These are phyloP conservation scores for Stephania japonica DNA, from an alignment of 164 flowering plant species.

Conservation along the genomic window DNA sequence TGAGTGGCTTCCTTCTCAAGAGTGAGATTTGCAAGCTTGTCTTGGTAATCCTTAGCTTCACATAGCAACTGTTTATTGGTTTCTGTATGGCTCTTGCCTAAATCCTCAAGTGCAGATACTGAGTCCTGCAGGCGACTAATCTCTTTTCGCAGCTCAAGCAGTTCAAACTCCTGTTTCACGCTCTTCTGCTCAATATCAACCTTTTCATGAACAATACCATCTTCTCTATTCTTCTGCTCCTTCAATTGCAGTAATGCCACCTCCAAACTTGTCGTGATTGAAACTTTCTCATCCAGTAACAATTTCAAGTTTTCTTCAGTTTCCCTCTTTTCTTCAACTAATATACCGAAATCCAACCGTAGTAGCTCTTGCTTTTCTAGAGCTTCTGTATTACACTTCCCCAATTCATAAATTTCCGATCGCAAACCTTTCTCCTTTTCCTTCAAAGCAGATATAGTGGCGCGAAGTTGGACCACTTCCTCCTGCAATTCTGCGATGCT, in stretches of 20 bases:
- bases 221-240: slow-evolving; percentile 12
- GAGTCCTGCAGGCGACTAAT: slow-evolving; percentile 16
- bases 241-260: slow-evolving; percentile 18
- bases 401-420: slow-evolving; percentile 31
- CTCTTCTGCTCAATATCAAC: slow-evolving; percentile 28
- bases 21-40: slow-evolving; percentile 19
- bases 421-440: slow-evolving; percentile 33
- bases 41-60: slow-evolving; percentile 21
- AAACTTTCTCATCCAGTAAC: slow-evolving; percentile 25
- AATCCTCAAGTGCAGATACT: slow-evolving; percentile 18
- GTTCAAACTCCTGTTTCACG: slow-evolving; percentile 22
- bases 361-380: slow-evolving; percentile 25
- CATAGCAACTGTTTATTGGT: slow-evolving; percentile 24
- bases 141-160: slow-evolving; percentile 26
- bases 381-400: slow-evolving; percentile 27
- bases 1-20: slow-evolving; percentile 29
- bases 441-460: slow-evolving; percentile 16
- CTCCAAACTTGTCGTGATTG: slow-evolving; percentile 14
- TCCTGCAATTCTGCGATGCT: slow-evolving; percentile 31
- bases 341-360: slow-evolving; percentile 19
- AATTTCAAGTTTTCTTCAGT: slow-evolving; percentile 21
- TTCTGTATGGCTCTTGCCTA: slow-evolving; percentile 14
- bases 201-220: slow-evolving; percentile 29
- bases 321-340: slow-evolving; percentile 31
- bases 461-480: slow-evolving; percentile 22